Percentiles rank a stretch among this genome's conserved stretches.
Evolutionary conservation across 2,329 filamentous ascomycete species (phyloP).

Genomic region (Bertia moriformis): DNA sequence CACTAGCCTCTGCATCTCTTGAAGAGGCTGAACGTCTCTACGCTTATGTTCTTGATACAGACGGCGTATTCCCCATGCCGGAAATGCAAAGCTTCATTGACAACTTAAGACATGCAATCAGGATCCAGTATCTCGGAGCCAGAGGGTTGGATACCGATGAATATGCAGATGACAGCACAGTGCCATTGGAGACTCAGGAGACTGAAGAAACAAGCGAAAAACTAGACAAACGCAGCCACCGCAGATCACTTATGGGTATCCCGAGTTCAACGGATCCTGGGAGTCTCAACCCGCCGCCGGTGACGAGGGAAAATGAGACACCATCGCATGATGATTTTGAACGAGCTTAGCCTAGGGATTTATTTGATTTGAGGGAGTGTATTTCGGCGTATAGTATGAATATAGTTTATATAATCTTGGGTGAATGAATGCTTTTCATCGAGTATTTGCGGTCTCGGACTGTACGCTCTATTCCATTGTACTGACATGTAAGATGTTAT

Average conservation of each 20-base stretch:
- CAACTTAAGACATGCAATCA: neutral
- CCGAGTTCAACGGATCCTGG: neutral
- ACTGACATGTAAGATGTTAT: too few species aligned
- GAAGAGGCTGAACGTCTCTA: slow-evolving; percentile 15
- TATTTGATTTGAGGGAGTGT: too few species aligned
- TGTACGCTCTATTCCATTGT: too few species aligned
- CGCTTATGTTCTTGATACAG: neutral
- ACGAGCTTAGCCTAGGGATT: slow-evolving; percentile 1
- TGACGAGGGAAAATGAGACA: neutral
- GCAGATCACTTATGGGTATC: neutral
- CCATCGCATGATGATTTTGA: neutral
- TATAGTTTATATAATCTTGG: too few species aligned
- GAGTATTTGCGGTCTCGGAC: too few species aligned
- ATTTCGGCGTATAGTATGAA: too few species aligned
- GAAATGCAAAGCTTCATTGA: slow-evolving; percentile 1
- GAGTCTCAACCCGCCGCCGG: neutral
- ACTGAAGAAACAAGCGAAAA: neutral
- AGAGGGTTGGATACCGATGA: neutral
- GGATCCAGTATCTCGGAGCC: neutral
- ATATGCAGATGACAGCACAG: neutral
- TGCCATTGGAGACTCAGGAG: neutral
- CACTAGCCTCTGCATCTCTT: slow-evolving; percentile 39
- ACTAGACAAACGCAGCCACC: neutral
- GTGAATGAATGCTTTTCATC: too few species aligned
- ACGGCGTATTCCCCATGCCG: slow-evolving; percentile 1